These are phyloP conservation scores for Suillus discolor DNA, from an alignment of 768 basidiomycete species.

Conservation along the genomic window DNA sequence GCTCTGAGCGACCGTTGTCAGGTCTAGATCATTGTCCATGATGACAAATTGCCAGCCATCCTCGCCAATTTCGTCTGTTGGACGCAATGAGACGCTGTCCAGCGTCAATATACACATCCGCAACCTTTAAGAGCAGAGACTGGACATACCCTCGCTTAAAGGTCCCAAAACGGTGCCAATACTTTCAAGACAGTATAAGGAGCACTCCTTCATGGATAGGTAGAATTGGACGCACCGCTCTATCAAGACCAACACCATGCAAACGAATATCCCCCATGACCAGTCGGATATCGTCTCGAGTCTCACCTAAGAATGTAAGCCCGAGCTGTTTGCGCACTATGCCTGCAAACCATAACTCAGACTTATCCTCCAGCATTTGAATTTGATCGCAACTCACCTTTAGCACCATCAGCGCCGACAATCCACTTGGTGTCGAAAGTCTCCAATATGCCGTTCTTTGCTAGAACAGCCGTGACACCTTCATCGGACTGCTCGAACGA, in stretches of 20 bases:
- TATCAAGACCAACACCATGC: constrained; percentile 35
- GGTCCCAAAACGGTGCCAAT: constrained; percentile 45
- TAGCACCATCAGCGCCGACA: constrained; percentile 21
- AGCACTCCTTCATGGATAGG: not conserved
- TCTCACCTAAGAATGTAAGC: constrained; percentile 29
- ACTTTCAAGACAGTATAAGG: not conserved
- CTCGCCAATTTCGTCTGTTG: constrained; percentile 22
- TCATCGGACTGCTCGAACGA: constrained; percentile 36
- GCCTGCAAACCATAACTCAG: not conserved
- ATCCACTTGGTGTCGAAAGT: constrained; percentile 11
- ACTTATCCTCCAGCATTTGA: not conserved
- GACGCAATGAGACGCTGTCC: constrained; percentile 15
- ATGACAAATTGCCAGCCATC: constrained; percentile 27
- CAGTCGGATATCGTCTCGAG: constrained; percentile 26
- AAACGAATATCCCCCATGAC: constrained; percentile 40
- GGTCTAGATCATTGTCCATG: constrained; percentile 8
- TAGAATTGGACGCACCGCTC: constrained; percentile 30
- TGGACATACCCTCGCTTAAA: not conserved
- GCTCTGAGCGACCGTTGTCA: constrained; percentile 19
- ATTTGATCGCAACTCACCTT: constrained; percentile 13
- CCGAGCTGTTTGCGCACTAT: constrained; percentile 13
- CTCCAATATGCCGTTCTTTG: constrained; percentile 5
- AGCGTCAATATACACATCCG: not conserved
- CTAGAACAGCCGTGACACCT: constrained; percentile 26
- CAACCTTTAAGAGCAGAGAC: not conserved